phyloP scores from a whole-genome alignment of 2,329 filamentous ascomycete genomes.

The Orbilia blumenaviensis region DNA sequence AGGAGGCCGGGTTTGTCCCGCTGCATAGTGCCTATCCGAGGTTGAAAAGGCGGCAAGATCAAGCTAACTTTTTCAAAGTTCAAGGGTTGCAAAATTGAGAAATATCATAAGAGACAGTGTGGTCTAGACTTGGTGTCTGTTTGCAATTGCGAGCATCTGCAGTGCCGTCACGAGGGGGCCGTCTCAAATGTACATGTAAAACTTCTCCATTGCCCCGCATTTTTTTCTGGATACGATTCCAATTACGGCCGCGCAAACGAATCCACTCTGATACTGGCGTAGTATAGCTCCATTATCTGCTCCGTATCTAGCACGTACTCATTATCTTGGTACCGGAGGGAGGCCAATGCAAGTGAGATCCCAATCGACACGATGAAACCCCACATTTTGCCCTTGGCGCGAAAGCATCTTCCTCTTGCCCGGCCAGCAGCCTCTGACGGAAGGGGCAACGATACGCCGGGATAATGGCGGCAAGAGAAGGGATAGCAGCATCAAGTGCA shows the following conservation, averaged over 20 bases:
- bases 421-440: slow-evolving; percentile 27
- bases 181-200: background rate
- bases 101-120: slow-evolving; percentile 5
- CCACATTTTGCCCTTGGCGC: slow-evolving; percentile 53
- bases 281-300: slow-evolving; percentile 1
- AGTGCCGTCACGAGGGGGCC: slow-evolving; percentile 33
- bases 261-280: background rate
- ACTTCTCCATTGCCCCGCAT: slow-evolving; percentile 51
- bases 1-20: background rate
- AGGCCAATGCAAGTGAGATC: slow-evolving; percentile 8
- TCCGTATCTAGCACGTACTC: background rate
- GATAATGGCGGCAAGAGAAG: slow-evolving; percentile 54
- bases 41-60: slow-evolving; percentile 41
- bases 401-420: slow-evolving; percentile 47
- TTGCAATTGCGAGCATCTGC: background rate
- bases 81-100: background rate
- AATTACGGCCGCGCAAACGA: background rate
- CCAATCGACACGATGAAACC: slow-evolving; percentile 13
- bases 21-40: slow-evolving; percentile 19
- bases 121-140: slow-evolving; percentile 16
- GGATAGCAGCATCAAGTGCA: background rate
- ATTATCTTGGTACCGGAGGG: background rate
- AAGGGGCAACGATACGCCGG: slow-evolving; percentile 44
- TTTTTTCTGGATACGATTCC: background rate
- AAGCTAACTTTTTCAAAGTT: background rate